A percentile compares a stretch with the other conserved stretches of the same genome.
Evolutionary conservation across 495 filamentous ascomycete genomes (phyloP).

Genomic region (Sporormia fimetaria): DNA sequence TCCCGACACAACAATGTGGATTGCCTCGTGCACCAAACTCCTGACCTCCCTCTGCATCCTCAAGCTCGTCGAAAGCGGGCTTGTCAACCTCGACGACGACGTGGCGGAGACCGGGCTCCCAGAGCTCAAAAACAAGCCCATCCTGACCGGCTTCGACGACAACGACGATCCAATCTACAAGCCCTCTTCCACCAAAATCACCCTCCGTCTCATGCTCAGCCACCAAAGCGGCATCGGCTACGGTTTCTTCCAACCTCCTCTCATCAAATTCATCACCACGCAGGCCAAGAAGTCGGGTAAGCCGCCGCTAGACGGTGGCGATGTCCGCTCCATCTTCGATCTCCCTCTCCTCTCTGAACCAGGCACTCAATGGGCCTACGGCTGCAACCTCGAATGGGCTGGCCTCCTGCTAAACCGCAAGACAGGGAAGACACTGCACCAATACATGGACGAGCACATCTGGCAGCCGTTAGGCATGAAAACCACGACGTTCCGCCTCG

Average conservation of each 20-base stretch:
- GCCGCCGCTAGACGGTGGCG: neutral
- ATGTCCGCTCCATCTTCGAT: neutral
- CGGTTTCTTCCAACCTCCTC: conserved; percentile 4
- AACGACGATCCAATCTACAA: conserved; percentile 11
- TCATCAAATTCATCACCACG: neutral
- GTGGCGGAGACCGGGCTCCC: conserved; percentile 12
- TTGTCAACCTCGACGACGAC: conserved; percentile 11
- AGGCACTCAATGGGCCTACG: conserved; percentile 27
- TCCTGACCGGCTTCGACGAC: conserved; percentile 25
- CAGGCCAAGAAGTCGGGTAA: neutral
- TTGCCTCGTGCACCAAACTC: conserved; percentile 26
- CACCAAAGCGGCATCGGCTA: conserved; percentile 14
- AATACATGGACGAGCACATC: conserved; percentile 39
- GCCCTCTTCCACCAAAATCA: conserved; percentile 15
- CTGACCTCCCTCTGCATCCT: conserved; percentile 21
- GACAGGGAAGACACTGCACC: conserved; percentile 25
- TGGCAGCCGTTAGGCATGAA: conserved; percentile 37
- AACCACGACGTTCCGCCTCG: conserved; percentile 36
- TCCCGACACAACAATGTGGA: conserved; percentile 12
- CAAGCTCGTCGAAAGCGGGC: conserved; percentile 21
- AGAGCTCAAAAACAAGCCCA: conserved; percentile 23
- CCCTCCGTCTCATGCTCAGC: conserved; percentile 11
- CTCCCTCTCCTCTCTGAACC: conserved; percentile 31
- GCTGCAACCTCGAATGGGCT: conserved; percentile 24
- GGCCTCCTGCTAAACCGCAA: conserved; percentile 18